phyloP scores from a whole-genome alignment of 768 basidiomycete genomes.

The Tulasnella sp. region DNA sequence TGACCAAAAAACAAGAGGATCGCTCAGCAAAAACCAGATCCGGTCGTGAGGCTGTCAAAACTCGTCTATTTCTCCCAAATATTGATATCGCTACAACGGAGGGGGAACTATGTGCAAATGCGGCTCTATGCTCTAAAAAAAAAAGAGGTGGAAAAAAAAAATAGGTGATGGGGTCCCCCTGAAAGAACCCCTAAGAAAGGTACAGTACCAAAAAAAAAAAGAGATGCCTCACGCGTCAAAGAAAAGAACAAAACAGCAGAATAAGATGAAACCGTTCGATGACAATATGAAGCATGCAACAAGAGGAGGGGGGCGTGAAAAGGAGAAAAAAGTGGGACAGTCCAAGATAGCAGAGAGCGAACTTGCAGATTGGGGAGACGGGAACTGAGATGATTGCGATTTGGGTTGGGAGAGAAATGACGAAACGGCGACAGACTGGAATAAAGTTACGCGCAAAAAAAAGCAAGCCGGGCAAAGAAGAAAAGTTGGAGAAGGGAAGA shows the following conservation, averaged over 20 bases:
- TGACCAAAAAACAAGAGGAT: not conserved
- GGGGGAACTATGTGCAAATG: slow-evolving; percentile 10
- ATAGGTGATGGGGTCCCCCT: not conserved
- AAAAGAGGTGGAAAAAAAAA: not conserved
- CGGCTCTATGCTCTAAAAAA: slow-evolving; percentile 13
- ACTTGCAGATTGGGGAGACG: not conserved
- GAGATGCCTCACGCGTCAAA: not conserved
- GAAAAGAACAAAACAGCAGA: not conserved
- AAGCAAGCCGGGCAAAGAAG: not conserved
- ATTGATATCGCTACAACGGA: slow-evolving; percentile 14
- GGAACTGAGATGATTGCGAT: not conserved
- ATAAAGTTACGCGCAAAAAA: not conserved
- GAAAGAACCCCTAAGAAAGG: slow-evolving; percentile 3
- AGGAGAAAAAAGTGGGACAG: slow-evolving; percentile 13
- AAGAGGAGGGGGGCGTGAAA: slow-evolving; percentile 2
- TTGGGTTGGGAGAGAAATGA: not conserved
- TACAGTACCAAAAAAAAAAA: slow-evolving; percentile 16
- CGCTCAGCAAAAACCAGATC: not conserved
- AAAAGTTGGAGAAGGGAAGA: not conserved
- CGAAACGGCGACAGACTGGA: not conserved
- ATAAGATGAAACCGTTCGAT: not conserved
- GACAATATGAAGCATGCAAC: slow-evolving; percentile 22
- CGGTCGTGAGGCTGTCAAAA: not conserved
- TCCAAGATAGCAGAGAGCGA: slow-evolving; percentile 16
- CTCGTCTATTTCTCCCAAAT: slow-evolving; percentile 14